These are phyloP conservation scores for Aspergillus persii DNA, from an alignment of 2,329 filamentous ascomycete genomes.

Conservation along the genomic window DNA sequence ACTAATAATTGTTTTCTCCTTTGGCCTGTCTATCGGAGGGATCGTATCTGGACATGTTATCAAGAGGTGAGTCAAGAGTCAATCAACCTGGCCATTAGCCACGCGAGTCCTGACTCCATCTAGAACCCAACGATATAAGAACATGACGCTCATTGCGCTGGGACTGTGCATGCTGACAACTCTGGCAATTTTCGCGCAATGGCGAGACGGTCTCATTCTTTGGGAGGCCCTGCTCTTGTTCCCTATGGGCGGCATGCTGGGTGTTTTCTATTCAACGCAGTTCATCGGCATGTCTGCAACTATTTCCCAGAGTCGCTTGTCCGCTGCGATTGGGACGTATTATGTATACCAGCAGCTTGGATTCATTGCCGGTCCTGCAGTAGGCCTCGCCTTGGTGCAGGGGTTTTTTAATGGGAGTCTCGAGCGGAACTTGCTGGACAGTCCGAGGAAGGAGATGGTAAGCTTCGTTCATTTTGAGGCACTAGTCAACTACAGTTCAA, in stretches of 20 bases:
- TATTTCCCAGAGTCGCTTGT: conserved; percentile 6
- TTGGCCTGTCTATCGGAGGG: neutral
- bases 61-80: conserved; percentile 7
- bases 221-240: conserved; percentile 13
- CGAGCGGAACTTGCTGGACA: neutral
- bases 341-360: conserved; percentile 24
- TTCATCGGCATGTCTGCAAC: conserved; percentile 19
- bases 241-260: conserved; percentile 10
- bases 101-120: neutral
- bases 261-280: conserved; percentile 17
- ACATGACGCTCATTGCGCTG: conserved; percentile 1
- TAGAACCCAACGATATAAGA: conserved; percentile 6
- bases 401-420: conserved; percentile 11
- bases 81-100: neutral
- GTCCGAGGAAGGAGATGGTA: conserved; percentile 1
- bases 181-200: conserved; percentile 15
- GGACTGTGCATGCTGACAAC: conserved; percentile 3
- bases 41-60: conserved; percentile 8
- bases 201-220: conserved; percentile 15
- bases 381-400: conserved; percentile 12
- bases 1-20: neutral
- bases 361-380: conserved; percentile 17
- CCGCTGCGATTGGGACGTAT: conserved; percentile 16
- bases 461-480: neutral
- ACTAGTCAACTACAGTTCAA: neutral